These are phyloP conservation scores for Artomyces pyxidatus DNA, from an alignment of 768 basidiomycete species.

Conservation along the genomic window DNA sequence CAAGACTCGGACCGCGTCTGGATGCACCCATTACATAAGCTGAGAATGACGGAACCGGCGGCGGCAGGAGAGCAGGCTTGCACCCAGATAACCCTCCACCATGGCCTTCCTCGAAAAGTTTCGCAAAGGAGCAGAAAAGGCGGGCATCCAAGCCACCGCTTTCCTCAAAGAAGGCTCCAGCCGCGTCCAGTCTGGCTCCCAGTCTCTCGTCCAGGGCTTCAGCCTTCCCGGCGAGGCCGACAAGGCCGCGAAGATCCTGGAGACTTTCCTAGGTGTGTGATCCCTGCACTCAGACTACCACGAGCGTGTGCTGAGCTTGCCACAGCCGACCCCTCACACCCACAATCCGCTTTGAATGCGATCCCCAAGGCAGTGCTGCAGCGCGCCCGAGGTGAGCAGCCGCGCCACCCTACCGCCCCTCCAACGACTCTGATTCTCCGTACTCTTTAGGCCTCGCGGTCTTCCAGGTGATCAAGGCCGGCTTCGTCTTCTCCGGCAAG, in stretches of 20 bases:
- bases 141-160: constrained; percentile 70
- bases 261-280: constrained; percentile 76
- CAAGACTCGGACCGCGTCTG: too few species aligned
- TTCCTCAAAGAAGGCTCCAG: constrained; percentile 60
- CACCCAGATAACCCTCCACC: too few species aligned
- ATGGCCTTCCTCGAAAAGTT: constrained; percentile 77
- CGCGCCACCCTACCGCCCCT: background rate
- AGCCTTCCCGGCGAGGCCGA: constrained; percentile 87
- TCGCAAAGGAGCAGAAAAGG: constrained; percentile 71
- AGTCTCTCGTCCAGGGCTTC: constrained; percentile 79
- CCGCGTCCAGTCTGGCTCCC: constrained; percentile 66
- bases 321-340: constrained; percentile 78
- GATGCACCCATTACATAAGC: too few species aligned
- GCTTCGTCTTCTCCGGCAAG: constrained; percentile 93
- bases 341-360: constrained; percentile 86
- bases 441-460: constrained; percentile 69
- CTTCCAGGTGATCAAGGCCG: constrained; percentile 90
- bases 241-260: constrained; percentile 88
- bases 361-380: constrained; percentile 91
- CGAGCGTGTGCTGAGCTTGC: constrained; percentile 1
- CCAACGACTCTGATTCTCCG: background rate
- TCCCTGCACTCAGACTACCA: background rate
- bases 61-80: too few species aligned
- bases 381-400: constrained; percentile 66
- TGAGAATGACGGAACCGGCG: too few species aligned